phyloP scores from a whole-genome alignment of 2,329 filamentous ascomycete species.

The Rhytidhysteron rufulum region DNA sequence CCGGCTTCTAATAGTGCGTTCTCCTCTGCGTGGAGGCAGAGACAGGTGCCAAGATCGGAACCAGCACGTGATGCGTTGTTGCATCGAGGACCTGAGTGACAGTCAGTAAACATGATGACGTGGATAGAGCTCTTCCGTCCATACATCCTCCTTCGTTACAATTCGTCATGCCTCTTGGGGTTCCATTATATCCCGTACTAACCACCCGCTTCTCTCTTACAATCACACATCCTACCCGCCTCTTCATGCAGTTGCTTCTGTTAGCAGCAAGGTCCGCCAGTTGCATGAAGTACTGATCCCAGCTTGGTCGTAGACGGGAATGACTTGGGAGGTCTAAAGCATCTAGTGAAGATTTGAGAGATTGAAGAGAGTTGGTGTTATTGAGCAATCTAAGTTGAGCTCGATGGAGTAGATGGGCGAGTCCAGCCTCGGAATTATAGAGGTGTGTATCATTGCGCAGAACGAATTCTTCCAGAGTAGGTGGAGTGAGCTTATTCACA shows the following conservation, averaged over 20 bases:
- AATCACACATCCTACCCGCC: conserved; percentile 89
- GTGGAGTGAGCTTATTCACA: conserved; percentile 45
- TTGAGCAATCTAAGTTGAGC: conserved; percentile 86
- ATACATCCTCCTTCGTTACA: conserved; percentile 88
- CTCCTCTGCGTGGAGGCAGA: conserved; percentile 97
- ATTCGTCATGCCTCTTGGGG: conserved; percentile 82
- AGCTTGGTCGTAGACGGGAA: conserved; percentile 77
- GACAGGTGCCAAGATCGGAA: conserved; percentile 74
- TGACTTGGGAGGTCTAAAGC: conserved; percentile 73
- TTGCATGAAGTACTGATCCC: conserved; percentile 98
- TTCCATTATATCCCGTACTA: conserved; percentile 95
- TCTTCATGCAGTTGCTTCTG: conserved; percentile 96
- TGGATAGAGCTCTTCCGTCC: too few species aligned
- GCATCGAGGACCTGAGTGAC: conserved; percentile 59
- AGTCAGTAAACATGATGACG: too few species aligned
- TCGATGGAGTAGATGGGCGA: conserved; percentile 73
- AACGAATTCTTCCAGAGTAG: conserved; percentile 57
- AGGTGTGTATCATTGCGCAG: conserved; percentile 68
- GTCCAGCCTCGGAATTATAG: conserved; percentile 61
- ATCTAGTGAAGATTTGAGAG: conserved; percentile 68
- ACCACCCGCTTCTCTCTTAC: conserved; percentile 84
- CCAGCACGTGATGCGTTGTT: conserved; percentile 72
- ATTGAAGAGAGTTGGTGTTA: conserved; percentile 66
- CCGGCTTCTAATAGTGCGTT: conserved; percentile 95
- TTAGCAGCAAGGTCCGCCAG: conserved; percentile 88